Evolutionary conservation across 768 basidiomycete genomes (phyloP), one percentile per base, ranked within the genome.

Genomic region (Kwoniella botswanensis): DNA sequence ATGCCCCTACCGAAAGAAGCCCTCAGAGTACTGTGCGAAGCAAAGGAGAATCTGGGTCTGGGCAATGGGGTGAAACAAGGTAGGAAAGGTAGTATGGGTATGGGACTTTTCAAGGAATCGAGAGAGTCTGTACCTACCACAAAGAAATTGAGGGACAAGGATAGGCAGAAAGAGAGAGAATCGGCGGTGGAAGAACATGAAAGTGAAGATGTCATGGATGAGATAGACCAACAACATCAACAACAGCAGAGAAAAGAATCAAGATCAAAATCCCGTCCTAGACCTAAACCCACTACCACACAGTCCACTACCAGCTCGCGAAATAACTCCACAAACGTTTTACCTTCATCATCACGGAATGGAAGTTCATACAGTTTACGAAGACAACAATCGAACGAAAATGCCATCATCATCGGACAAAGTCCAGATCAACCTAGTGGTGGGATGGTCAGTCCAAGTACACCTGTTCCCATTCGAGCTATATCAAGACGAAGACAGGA

Each of bases 101-200:
- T 85, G 77, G 83, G 84, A 50, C 69, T 85, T 26, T 85, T 85
- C 80, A 84, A 82, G 68, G 84, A 84, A 72, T 80, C 74, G 6
- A 72, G 79, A 41, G 75, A 26, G 9, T 68, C 73, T 18, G 71
- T 57, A 65, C 35, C 21, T 46, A 69, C 52, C 50, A 70, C 56
- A 57, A 72, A 63, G 17, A 63, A 59, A 43, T 24, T 66, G 42
- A 62, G 63, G 24, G 69, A 70, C 7, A 65, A 63, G 43, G 63
- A 24, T 7, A 56, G 63, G 63, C 72, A 72, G 24, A 70, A 68
- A 54, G 71, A 71, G 35, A 56, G 62, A 21, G 74, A 73, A 18
- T 54, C 58, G 17, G 66, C 56, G 22, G 50, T 29, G 17, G 74
- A 55, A 24, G 72, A 67, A 18, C 70, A 70, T 24, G 71, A 72